A percentile compares a stretch with the other conserved stretches of the same genome.
Conservation (phyloP, 2,329 filamentous ascomycete species). For the Hymenoscyphus repandus region DNA sequence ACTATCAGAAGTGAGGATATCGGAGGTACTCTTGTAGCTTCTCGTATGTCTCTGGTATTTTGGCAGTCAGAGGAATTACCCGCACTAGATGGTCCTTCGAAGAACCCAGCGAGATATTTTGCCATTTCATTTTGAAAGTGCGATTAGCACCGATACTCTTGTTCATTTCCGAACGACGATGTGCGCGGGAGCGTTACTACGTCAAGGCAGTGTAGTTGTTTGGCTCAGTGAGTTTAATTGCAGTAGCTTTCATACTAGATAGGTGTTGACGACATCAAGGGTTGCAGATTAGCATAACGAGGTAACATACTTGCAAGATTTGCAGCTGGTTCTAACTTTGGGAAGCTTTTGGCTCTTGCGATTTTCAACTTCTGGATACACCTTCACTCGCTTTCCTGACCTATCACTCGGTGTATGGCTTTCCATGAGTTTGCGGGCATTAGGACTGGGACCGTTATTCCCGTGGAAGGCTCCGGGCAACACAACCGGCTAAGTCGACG, state of each 20-base stretch:
- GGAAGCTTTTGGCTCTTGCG: slow-evolving; percentile 4
- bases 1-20: slow-evolving; percentile 22
- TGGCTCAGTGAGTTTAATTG: background rate
- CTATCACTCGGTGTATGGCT: no score
- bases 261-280: background rate
- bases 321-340: slow-evolving; percentile 11
- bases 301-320: slow-evolving; percentile 14
- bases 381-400: background rate
- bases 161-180: slow-evolving; percentile 11
- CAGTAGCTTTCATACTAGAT: background rate
- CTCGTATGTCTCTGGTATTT: slow-evolving; percentile 3
- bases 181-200: background rate
- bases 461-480: no score
- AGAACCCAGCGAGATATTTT: slow-evolving; percentile 13
- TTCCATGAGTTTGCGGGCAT: no score
- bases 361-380: slow-evolving; percentile 1
- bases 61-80: slow-evolving; percentile 10
- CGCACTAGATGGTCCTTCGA: slow-evolving; percentile 14
- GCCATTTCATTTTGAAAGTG: slow-evolving; percentile 17
- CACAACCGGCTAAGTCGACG: no score
- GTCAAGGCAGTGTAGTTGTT: background rate
- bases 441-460: no score
- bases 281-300: background rate
- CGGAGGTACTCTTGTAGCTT: slow-evolving; percentile 17
- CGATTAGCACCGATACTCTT: slow-evolving; percentile 19